Evolutionary conservation across 2,329 filamentous ascomycete genomes (phyloP), one percentile per base, ranked within the genome.

Genomic region (Epichloe scottii): DNA sequence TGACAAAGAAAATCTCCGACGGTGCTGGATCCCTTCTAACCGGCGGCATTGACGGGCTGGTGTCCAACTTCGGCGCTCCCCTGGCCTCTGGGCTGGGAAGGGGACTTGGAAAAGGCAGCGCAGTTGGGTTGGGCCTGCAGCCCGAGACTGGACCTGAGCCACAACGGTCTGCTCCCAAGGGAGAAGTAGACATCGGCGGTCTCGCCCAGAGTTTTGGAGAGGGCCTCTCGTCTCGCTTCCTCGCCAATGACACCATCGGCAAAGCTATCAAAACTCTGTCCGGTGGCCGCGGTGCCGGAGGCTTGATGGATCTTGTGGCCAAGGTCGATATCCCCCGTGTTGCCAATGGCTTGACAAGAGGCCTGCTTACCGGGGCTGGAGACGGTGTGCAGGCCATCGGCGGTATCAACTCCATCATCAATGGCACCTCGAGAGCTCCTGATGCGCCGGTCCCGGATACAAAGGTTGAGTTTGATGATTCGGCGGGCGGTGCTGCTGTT

Each of bases 301-400:
- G 54, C n/a, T 50, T 59, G n/a, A 52, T 57, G 1, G 48, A 52
- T 17, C 56, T 58, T n/a, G 48, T 51, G 33, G 47, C 15, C 52
- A 55, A 40, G 34, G 34, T 59, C 14, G 50, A 65, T 47, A 26
- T 66, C 3, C 54, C 58, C 14, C 58, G 56, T n/a, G 58, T 64
- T 1, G 66, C 64, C 5, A 62, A 64, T 49, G 67, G 66, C 10
- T 60, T 68, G 19, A 65, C 63, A 0, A 57, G 66, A 33, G 67
- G 67, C 0, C 54, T 70, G 2, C 37, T 70, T 0, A 60, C 63
- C 26, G 67, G 67, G n/a, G 63, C 61, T 0, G 60, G 61, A 3
- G 64, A 66, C 33, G 62, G 62, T 4, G 58, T 69, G 17, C 54
- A 62, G 46, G 58, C 57, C 17, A 59, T 66, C 48, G 64, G 65